Evolutionary conservation across 345 rosid genomes (phyloP).

Genomic region (Excoecaria agallocha): DNA sequence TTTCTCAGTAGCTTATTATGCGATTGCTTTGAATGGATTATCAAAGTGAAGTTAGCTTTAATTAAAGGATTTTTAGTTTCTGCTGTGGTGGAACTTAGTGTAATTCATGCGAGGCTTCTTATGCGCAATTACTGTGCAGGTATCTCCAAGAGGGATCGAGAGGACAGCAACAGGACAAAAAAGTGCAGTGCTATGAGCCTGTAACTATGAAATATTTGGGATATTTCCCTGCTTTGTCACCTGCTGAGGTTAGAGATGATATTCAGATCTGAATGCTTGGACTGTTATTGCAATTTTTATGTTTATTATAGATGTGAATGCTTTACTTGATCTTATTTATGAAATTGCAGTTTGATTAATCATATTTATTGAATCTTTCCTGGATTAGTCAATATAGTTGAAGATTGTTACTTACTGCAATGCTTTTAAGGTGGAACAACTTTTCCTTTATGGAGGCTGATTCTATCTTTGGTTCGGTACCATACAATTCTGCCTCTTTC

Average conservation of each 20-base stretch:
- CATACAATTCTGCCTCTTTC: too few species aligned
- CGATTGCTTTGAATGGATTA: neutral
- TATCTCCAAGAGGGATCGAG: slow-evolving; percentile 95
- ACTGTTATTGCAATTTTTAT: too few species aligned
- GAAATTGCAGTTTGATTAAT: too few species aligned
- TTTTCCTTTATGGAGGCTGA: too few species aligned
- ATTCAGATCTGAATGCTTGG: too few species aligned
- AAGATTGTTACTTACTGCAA: too few species aligned
- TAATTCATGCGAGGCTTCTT: neutral
- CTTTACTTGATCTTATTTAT: too few species aligned
- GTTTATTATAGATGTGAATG: too few species aligned
- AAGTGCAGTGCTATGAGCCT: slow-evolving; percentile 96
- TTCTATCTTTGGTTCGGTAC: too few species aligned
- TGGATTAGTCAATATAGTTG: too few species aligned
- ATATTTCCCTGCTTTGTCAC: slow-evolving; percentile 64
- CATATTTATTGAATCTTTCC: too few species aligned
- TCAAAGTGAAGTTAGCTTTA: neutral
- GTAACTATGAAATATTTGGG: slow-evolving; percentile 98
- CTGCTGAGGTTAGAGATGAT: slow-evolving; percentile 59
- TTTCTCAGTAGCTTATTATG: neutral
- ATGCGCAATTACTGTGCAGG: slow-evolving; percentile 34
- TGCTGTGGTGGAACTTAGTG: neutral
- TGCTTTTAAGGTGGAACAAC: too few species aligned
- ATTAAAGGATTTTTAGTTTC: neutral
- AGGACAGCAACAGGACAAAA: slow-evolving; percentile 73